phyloP scores from a whole-genome alignment of 208 protist genomes.

The Leishmania arabica region DNA sequence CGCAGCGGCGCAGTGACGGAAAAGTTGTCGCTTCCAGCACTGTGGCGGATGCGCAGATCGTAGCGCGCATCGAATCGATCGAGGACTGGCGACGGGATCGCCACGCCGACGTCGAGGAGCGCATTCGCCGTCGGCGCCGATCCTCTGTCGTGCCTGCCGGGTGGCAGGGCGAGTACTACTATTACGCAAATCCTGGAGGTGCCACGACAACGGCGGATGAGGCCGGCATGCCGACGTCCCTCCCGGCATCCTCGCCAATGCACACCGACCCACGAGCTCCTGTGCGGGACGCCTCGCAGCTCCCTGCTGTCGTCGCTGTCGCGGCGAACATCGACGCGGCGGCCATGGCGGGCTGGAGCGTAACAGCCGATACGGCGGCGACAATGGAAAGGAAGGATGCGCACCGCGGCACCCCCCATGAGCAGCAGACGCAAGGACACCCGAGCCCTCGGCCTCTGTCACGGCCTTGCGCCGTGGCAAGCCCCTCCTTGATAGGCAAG shows the following conservation, averaged over 20 bases:
- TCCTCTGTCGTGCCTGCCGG: constrained; percentile 24
- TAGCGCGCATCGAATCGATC: constrained; percentile 29
- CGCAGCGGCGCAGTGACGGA: not conserved
- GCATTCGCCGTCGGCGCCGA: constrained; percentile 25
- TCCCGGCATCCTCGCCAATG: not conserved
- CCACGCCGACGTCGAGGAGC: constrained; percentile 27
- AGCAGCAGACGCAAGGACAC: not conserved
- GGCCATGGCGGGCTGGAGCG: not conserved
- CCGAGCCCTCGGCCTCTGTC: not conserved
- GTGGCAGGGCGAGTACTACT: constrained; percentile 33
- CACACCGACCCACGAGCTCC: not conserved
- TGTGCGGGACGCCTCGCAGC: not conserved
- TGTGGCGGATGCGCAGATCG: constrained; percentile 1
- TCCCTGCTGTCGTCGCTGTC: not conserved
- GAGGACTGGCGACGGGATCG: constrained; percentile 43
- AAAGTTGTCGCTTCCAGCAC: not conserved
- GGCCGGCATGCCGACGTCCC: not conserved
- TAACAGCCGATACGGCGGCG: not conserved
- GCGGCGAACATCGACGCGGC: not conserved
- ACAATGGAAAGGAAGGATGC: not conserved
- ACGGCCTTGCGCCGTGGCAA: not conserved
- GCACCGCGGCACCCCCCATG: not conserved
- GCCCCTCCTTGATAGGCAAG: not conserved
- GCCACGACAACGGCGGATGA: not conserved
- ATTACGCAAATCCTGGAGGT: constrained; percentile 23